A percentile compares a stretch with the other conserved stretches of the same genome.
Evolutionary conservation across 2,329 filamentous ascomycete species (phyloP).

Genomic region (Fonsecaea nubica): DNA sequence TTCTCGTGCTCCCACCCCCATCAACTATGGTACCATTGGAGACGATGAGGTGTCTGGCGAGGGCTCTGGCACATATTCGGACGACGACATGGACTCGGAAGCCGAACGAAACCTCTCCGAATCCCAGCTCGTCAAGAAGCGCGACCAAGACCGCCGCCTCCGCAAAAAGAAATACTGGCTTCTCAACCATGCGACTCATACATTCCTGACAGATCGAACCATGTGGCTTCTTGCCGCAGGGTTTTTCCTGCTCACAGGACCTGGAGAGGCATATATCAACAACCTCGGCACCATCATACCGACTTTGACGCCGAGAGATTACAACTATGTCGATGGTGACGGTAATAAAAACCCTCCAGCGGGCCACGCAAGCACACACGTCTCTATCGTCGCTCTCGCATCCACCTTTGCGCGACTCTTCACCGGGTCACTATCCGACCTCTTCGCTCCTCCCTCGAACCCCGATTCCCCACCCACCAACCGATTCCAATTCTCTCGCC

Average conservation of each 20-base stretch:
- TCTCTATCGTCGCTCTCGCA: conserved; percentile 88
- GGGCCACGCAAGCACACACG: conserved; percentile 78
- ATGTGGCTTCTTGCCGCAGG: conserved; percentile 95
- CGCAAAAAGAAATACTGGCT: conserved; percentile 84
- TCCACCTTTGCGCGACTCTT: conserved; percentile 90
- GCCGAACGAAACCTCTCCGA: conserved; percentile 55
- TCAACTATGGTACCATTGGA: conserved; percentile 65
- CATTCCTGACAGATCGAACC: conserved; percentile 83
- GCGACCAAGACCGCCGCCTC: conserved; percentile 60
- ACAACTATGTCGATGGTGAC: conserved; percentile 57
- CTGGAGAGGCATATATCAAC: conserved; percentile 97
- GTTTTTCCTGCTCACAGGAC: conserved; percentile 91
- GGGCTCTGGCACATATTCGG: conserved; percentile 35
- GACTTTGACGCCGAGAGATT: conserved; percentile 74
- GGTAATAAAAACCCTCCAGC: conserved; percentile 54
- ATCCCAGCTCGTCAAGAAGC: conserved; percentile 48
- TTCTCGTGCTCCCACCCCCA: conserved; percentile 46
- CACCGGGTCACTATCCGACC: conserved; percentile 85
- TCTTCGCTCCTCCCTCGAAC: conserved; percentile 69
- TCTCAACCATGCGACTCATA: conserved; percentile 85
- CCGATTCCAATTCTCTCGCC: conserved; percentile 68
- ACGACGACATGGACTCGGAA: conserved; percentile 51
- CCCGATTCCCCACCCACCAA: conserved; percentile 45
- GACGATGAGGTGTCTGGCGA: conserved; percentile 12
- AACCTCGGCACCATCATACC: conserved; percentile 93